Conservation (phyloP, 495 filamentous ascomycete genomes). For the Tuber magnatum region DNA sequence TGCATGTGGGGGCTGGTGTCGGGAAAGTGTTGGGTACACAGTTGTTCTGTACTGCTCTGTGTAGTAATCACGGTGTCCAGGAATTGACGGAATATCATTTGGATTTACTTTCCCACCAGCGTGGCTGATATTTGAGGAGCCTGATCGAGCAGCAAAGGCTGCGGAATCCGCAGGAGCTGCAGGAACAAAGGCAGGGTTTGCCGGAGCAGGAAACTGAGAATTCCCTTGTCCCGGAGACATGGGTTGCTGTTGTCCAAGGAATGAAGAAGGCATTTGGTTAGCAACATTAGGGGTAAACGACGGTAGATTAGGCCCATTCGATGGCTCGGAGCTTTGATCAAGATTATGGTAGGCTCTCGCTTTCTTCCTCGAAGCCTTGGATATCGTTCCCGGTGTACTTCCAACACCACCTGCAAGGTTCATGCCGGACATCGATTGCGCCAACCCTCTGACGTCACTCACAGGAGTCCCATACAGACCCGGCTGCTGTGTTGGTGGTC, state of each 20-base stretch:
- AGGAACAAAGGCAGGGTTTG: conserved; percentile 54
- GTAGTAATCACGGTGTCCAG: conserved; percentile 69
- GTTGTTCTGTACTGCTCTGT: conserved; percentile 78
- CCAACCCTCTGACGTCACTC: conserved; percentile 54
- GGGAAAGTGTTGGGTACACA: conserved; percentile 89
- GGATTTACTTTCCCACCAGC: conserved; percentile 76
- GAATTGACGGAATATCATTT: conserved; percentile 89
- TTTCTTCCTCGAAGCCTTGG: conserved; percentile 70
- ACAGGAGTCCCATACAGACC: conserved; percentile 41
- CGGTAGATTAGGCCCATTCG: conserved; percentile 61
- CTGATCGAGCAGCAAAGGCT: conserved; percentile 53
- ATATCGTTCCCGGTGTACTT: conserved; percentile 45
- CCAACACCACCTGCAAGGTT: conserved; percentile 60
- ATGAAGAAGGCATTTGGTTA: conserved; percentile 44
- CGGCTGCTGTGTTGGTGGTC: conserved; percentile 34
- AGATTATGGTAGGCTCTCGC: conserved; percentile 84
- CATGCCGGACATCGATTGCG: conserved; percentile 82
- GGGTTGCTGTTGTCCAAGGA: conserved; percentile 43
- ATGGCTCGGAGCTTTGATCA: conserved; percentile 53
- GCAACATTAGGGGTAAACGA: conserved; percentile 51
- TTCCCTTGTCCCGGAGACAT: conserved; percentile 51
- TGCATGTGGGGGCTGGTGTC: conserved; percentile 80
- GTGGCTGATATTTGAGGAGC: conserved; percentile 42
- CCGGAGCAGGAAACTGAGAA: conserved; percentile 57
- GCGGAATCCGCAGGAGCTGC: conserved; percentile 48